A percentile compares a stretch with the other conserved stretches of the same genome.
These are phyloP conservation scores for Hypoxylon crocopeplum DNA, from an alignment of 495 filamentous ascomycete genomes.

Conservation along the genomic window DNA sequence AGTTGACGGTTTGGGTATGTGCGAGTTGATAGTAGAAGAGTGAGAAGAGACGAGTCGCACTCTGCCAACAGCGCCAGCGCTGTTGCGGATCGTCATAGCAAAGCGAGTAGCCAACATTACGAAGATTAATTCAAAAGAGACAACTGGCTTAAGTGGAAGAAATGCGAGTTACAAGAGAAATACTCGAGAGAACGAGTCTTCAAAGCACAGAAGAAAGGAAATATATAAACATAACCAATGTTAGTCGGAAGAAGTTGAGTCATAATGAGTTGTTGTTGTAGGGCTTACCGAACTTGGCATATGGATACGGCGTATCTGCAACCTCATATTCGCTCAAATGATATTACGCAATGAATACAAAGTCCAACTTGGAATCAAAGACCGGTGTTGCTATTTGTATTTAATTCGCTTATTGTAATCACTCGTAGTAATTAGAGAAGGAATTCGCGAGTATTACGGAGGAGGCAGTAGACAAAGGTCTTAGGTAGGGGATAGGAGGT, in stretches of 20 bases:
- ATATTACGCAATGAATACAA: too few species aligned
- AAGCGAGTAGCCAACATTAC: conserved; percentile 25
- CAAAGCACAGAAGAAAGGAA: too few species aligned
- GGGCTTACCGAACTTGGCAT: conserved; percentile 1
- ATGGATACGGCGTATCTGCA: conserved; percentile 20
- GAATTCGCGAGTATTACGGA: too few species aligned
- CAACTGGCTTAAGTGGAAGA: too few species aligned
- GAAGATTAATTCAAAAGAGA: background rate
- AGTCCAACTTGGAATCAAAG: too few species aligned
- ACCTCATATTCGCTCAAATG: background rate
- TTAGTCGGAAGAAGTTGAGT: background rate
- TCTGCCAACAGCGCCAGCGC: conserved; percentile 21
- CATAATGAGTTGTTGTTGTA: background rate
- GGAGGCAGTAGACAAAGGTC: too few species aligned
- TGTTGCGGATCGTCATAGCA: conserved; percentile 5
- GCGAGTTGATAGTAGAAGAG: conserved; percentile 5
- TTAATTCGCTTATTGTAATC: too few species aligned
- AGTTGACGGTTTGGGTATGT: conserved; percentile 10
- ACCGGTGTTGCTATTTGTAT: too few species aligned
- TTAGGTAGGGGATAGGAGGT: background rate
- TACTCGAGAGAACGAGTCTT: too few species aligned
- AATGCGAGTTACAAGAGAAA: too few species aligned
- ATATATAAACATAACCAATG: too few species aligned
- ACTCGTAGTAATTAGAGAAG: too few species aligned
- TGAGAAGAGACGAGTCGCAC: conserved; percentile 6